Base-by-base conservation (phyloP, 2,329 filamentous ascomycete species). In the Dactylellina parvicollis region DNA sequence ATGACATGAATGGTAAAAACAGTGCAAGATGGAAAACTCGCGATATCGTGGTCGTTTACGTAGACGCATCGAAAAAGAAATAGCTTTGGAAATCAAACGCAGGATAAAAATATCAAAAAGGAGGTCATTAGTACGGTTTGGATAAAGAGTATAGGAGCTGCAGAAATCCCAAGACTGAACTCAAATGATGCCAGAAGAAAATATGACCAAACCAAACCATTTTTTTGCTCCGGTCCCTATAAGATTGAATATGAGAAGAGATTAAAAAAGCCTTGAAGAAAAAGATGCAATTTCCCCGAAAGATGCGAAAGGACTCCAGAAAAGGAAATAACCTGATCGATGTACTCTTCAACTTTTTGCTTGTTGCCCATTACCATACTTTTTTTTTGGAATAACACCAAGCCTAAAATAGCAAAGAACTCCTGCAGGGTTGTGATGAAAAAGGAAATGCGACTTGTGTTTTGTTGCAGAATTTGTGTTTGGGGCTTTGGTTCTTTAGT, bases 1-100 rank as follows among this genome's bases (percentile, higher is more conserved):
- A 65, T 72, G 54, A 72, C 67, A 72, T 72, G 59, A 65, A 64
- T 24, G 62, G 62, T 59, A 67, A 44, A 34, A 38, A 52, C 47
- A 46, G 20, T 28, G 52, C 28, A 56, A 46, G 30, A 36, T 42
- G 18, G 16, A 34, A 24, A 56, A 62, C 56, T 64, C 32, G 56
- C 66, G 57, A 60, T 28, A 71, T 71, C 57, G 42, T 71, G 57
- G 50, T 64, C 66, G 34, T 69, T 54, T 60, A 36, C 40, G 40
- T 61, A 16, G 32, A 55, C 56, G 44, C 65, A 47, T 71, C 38
- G 50, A 57, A 61, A 56, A 42, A 49, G 56, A 49, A 70, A 54
- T 54, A 55, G 1, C 16, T 50, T 56, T 64, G 30, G 26, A 32
- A 47, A 24, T 28, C 34, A 32, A 47, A 30, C 12, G 24, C n/a